phyloP scores from a whole-genome alignment of 2,329 filamentous ascomycete species.

The Verticillium nubilum region DNA sequence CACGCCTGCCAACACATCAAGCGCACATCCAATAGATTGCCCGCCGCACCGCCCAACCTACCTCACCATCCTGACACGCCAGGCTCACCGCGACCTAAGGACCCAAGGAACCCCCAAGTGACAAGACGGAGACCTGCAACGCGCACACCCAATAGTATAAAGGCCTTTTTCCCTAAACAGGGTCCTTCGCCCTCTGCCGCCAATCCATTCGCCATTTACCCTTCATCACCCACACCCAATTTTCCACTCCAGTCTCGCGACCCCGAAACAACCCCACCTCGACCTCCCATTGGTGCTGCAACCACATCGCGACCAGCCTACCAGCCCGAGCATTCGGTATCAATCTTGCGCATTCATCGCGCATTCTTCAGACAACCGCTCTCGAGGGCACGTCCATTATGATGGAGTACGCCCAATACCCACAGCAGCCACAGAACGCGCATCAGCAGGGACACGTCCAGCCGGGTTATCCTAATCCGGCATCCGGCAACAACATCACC shows the following conservation, averaged over 20 bases:
- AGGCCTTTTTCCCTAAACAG: constrained; percentile 22
- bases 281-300: constrained; percentile 2
- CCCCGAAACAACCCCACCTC: neutral
- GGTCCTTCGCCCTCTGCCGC: constrained; percentile 4
- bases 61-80: constrained; percentile 13
- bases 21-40: constrained; percentile 54
- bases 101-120: constrained; percentile 25
- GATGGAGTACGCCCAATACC: constrained; percentile 74
- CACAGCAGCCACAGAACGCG: constrained; percentile 61
- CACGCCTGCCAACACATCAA: constrained; percentile 56
- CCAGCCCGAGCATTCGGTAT: neutral
- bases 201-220: constrained; percentile 10
- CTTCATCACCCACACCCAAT: neutral
- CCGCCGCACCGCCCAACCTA: constrained; percentile 36
- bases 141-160: constrained; percentile 38
- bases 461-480: constrained; percentile 57
- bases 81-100: neutral
- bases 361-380: neutral
- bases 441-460: constrained; percentile 53
- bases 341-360: constrained; percentile 17
- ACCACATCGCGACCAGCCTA: neutral
- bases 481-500: constrained; percentile 55
- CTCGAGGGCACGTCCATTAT: constrained; percentile 31
- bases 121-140: constrained; percentile 31
- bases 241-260: neutral